Evolutionary conservation across 495 filamentous ascomycete species (phyloP).

Genomic region (Podospora fimiseda): DNA sequence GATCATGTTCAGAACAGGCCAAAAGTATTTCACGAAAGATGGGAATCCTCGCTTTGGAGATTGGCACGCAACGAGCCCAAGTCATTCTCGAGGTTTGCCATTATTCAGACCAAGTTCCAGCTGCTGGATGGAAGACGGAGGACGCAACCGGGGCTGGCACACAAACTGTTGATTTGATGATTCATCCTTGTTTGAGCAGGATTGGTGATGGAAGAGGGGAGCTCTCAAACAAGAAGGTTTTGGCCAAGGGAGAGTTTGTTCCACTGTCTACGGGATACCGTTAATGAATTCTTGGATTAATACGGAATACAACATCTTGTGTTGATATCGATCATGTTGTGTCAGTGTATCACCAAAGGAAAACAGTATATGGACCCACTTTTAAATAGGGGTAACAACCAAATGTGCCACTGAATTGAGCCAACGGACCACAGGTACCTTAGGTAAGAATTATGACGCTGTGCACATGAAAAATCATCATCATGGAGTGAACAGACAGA

Average conservation of each 20-base stretch:
- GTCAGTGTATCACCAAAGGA: too few species aligned
- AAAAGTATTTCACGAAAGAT: neutral
- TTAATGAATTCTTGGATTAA: too few species aligned
- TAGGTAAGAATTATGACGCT: too few species aligned
- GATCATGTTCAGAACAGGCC: neutral
- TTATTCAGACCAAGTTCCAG: neutral
- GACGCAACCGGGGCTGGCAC: neutral
- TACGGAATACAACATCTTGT: too few species aligned
- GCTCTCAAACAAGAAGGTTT: constrained; percentile 1
- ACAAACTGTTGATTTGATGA: constrained; percentile 3
- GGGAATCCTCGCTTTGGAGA: constrained; percentile 9
- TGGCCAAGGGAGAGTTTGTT: neutral
- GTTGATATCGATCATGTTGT: too few species aligned
- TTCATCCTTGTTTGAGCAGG: constrained; percentile 8
- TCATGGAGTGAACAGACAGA: too few species aligned
- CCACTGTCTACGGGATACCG: neutral
- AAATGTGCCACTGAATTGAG: too few species aligned
- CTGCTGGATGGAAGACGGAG: neutral
- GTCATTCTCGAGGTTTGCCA: constrained; percentile 7
- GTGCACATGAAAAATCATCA: too few species aligned
- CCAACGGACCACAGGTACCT: too few species aligned
- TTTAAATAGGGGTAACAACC: too few species aligned
- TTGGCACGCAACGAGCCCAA: constrained; percentile 11
- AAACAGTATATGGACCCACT: too few species aligned
- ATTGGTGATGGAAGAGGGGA: constrained; percentile 7